Conservation (phyloP, 192 early-diverging fungal genomes). For the Dissophora globulifera region DNA sequence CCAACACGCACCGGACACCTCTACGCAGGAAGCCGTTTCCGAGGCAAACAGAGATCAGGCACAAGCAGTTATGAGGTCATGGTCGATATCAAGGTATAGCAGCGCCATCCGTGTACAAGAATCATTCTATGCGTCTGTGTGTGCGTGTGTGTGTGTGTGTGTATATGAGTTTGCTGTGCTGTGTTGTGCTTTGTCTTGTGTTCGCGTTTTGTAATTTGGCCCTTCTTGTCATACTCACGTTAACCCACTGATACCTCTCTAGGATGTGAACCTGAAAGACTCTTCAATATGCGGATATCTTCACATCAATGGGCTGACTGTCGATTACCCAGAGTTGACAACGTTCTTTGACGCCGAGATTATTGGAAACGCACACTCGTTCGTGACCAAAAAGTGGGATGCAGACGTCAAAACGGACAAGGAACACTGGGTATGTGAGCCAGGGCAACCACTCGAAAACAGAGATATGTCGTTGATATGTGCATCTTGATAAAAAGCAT, state of each 20-base stretch:
- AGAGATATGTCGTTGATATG: neutral
- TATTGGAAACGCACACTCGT: constrained; percentile 78
- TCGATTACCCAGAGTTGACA: constrained; percentile 81
- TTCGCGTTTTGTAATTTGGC: no score
- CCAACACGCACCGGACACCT: constrained; percentile 56
- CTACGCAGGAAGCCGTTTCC: constrained; percentile 72
- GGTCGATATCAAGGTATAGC: constrained; percentile 82
- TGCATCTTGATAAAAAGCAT: no score
- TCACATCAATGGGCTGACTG: constrained; percentile 82
- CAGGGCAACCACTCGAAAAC: neutral
- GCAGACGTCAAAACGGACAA: constrained; percentile 74
- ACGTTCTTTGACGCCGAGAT: constrained; percentile 92
- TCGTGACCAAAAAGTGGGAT: constrained; percentile 88
- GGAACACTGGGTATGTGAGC: constrained; percentile 75
- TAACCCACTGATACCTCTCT: neutral
- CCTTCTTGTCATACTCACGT: neutral
- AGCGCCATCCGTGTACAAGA: neutral
- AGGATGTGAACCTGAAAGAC: constrained; percentile 75
- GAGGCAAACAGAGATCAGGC: constrained; percentile 75
- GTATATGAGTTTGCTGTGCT: no score
- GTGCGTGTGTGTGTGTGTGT: no score
- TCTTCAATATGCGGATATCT: constrained; percentile 85
- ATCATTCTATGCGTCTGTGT: neutral
- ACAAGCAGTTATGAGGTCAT: constrained; percentile 71
- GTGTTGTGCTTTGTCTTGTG: no score